Evolutionary conservation across 306 rosid genomes (phyloP).

Genomic region (Lupinus albus): DNA sequence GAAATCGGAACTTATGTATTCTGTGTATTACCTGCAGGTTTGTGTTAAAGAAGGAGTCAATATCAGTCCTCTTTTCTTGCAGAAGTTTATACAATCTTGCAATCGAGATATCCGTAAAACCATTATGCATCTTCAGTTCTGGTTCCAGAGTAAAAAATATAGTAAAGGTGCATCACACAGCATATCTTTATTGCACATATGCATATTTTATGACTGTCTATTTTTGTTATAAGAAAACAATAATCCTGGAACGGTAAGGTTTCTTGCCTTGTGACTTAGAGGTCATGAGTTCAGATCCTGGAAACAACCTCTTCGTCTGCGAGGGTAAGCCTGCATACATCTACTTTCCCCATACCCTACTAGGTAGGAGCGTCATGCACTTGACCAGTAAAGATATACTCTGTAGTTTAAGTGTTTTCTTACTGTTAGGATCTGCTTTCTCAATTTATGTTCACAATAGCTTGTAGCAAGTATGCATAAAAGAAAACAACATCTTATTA

Average conservation of each 20-base stretch:
- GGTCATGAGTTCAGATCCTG: too few relatives aligned
- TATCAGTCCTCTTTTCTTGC: slow-evolving; percentile 56
- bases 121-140: slow-evolving; percentile 85
- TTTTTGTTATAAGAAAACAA: slow-evolving; percentile 23
- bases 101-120: slow-evolving; percentile 79
- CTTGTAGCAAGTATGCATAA: neutral
- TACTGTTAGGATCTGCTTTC: slow-evolving; percentile 9
- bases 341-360: too few relatives aligned
- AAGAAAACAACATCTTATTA: slow-evolving; percentile 14
- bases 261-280: too few relatives aligned
- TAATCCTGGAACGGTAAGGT: too few relatives aligned
- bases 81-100: slow-evolving; percentile 62
- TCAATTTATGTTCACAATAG: slow-evolving; percentile 1
- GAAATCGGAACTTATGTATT: slow-evolving; percentile 33
- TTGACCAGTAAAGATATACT: too few relatives aligned
- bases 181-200: slow-evolving; percentile 16
- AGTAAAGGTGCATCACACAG: slow-evolving; percentile 55
- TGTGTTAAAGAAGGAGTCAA: slow-evolving; percentile 65
- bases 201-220: slow-evolving; percentile 22
- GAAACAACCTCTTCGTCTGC: too few relatives aligned
- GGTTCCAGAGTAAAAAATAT: slow-evolving; percentile 72
- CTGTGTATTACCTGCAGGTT: slow-evolving; percentile 59
- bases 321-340: too few relatives aligned
- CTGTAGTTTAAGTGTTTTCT: slow-evolving; percentile 18
- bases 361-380: too few relatives aligned